Evolutionary conservation across 306 rosid species (phyloP).

Genomic region (Adenanthera pavonina): DNA sequence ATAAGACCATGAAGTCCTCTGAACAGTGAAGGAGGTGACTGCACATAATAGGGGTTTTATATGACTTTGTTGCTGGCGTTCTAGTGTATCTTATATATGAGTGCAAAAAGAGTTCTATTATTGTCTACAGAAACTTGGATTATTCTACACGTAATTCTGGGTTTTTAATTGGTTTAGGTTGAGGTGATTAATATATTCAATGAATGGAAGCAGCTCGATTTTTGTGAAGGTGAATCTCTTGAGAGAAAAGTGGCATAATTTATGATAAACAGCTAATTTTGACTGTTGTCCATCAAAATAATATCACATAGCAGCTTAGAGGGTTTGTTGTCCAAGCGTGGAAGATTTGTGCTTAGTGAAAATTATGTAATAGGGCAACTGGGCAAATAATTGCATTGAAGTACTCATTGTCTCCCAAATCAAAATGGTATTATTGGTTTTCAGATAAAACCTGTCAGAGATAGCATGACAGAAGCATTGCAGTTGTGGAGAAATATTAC

Average conservation of each 20-base stretch:
- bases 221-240: neutral
- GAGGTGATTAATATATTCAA: neutral
- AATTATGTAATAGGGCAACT: conserved; percentile 9
- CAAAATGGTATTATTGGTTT: conserved; percentile 33
- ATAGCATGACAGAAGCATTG: conserved; percentile 90
- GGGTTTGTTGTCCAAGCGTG: conserved; percentile 23
- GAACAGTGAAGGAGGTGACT: conserved; percentile 13
- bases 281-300: conserved; percentile 11
- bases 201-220: neutral
- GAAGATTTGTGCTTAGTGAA: conserved; percentile 27
- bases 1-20: neutral
- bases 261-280: conserved; percentile 1
- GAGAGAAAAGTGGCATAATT: neutral
- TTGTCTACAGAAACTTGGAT: conserved; percentile 15
- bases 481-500: conserved; percentile 84
- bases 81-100: conserved; percentile 20
- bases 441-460: conserved; percentile 96
- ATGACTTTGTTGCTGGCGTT: conserved; percentile 14
- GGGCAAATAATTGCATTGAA: conserved; percentile 35
- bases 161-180: neutral
- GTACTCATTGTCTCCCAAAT: neutral
- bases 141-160: neutral
- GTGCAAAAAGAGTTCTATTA: neutral
- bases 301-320: neutral
- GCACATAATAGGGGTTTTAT: neutral